These are phyloP conservation scores for Trametes punicea DNA, from an alignment of 768 basidiomycete species.

Conservation along the genomic window DNA sequence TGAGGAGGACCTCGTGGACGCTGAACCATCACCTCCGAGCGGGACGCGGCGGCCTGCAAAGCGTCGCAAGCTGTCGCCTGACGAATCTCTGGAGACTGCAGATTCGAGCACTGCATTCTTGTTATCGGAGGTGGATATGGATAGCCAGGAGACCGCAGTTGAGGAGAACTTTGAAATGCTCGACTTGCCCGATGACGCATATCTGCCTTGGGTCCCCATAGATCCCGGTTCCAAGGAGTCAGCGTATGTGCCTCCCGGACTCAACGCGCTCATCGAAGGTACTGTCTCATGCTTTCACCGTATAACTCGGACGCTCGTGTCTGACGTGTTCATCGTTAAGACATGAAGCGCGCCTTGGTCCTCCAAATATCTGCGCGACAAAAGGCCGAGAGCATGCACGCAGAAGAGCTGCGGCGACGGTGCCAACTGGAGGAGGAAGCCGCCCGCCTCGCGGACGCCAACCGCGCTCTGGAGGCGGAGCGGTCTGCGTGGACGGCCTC, in stretches of 20 bases:
- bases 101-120: background rate
- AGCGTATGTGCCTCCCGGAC: conserved; percentile 33
- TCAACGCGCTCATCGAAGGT: conserved; percentile 37
- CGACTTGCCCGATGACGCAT: conserved; percentile 32
- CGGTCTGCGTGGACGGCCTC: conserved; percentile 14
- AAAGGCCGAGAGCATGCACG: conserved; percentile 32
- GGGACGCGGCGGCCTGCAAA: background rate
- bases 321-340: conserved; percentile 12
- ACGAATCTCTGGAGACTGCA: background rate
- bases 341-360: conserved; percentile 35
- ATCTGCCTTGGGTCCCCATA: conserved; percentile 34
- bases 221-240: conserved; percentile 4
- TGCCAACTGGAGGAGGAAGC: conserved; percentile 30
- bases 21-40: conserved; percentile 4
- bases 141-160: background rate
- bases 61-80: conserved; percentile 7
- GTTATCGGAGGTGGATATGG: background rate
- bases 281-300: background rate
- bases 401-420: conserved; percentile 32
- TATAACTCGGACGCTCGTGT: background rate
- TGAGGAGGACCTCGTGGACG: background rate
- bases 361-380: conserved; percentile 32
- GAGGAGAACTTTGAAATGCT: conserved; percentile 33
- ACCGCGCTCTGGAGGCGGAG: conserved; percentile 18
- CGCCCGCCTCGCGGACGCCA: conserved; percentile 14